phyloP scores from a whole-genome alignment of 768 basidiomycete genomes.

The Tricholomella constricta region DNA sequence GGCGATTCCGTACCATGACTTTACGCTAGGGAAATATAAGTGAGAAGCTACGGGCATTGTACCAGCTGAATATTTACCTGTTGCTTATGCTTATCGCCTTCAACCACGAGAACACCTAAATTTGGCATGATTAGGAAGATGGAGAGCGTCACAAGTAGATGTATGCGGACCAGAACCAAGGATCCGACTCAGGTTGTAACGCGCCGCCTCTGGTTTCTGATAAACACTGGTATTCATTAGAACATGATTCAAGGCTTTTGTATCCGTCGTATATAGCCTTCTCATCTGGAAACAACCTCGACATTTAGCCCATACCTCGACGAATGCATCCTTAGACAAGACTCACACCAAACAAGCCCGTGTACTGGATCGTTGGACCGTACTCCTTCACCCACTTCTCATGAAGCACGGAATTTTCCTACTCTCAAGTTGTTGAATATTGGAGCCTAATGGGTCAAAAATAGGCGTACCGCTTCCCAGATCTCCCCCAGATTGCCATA shows the following conservation, averaged over 20 bases:
- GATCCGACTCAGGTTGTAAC: slow-evolving; percentile 40
- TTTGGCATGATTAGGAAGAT: neutral
- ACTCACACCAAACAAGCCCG: slow-evolving; percentile 45
- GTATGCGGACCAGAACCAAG: slow-evolving; percentile 44
- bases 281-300: slow-evolving; percentile 1
- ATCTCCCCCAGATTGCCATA: slow-evolving; percentile 53
- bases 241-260: slow-evolving; percentile 63
- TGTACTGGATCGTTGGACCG: slow-evolving; percentile 17
- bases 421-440: neutral
- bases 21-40: slow-evolving; percentile 33
- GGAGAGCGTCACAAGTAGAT: too few species aligned
- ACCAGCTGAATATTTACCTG: slow-evolving; percentile 32
- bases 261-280: slow-evolving; percentile 14
- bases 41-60: neutral
- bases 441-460: neutral
- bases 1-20: slow-evolving; percentile 39
- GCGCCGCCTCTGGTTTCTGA: slow-evolving; percentile 50
- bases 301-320: too few species aligned
- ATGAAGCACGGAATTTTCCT: slow-evolving; percentile 37
- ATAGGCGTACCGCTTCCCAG: slow-evolving; percentile 36
- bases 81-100: slow-evolving; percentile 49
- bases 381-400: slow-evolving; percentile 22
- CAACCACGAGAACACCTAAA: slow-evolving; percentile 52
- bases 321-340: slow-evolving; percentile 36
- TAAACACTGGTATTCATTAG: slow-evolving; percentile 57